Base-by-base conservation (phyloP, 1,139 yeast genomes). In the Casaregolazyma suthepensis region DNA sequence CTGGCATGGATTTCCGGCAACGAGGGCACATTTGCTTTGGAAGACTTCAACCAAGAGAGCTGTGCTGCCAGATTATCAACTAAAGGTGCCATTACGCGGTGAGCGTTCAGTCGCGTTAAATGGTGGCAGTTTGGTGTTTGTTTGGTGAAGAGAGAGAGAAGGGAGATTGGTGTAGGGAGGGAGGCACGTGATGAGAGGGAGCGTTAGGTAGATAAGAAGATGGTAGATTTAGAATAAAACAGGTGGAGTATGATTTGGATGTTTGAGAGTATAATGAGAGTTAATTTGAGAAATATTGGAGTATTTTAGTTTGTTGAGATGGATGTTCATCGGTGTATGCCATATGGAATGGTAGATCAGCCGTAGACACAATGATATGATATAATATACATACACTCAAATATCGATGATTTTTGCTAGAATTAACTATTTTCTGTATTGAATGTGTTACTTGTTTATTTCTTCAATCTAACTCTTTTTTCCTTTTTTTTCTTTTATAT, bases 31-130 rank as follows among this genome's bases (percentile, higher is more conserved):
- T 47, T 47, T 15, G 50, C 50, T 31, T 23, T 15, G 4, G 50
- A 47, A 20, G 26, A 18, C n/a, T 20, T 15, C 5, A 47, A 22
- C 50, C 50, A 47, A 12, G 35, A 26, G 20, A 47, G 10, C 22
- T 47, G 50, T 15, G 44, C 37, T 29, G 37, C 23, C 19, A 47
- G 45, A 26, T 47, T 47, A 31, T 47, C 44, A 29, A 26, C 45
- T 22, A 37, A 19, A 38, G 45, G n/a, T 26, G 17, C 45, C 50
- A 45, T 45, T 20, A 15, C 31, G 46, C 46, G 37, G 17, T 29
- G 19, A 26, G 20, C n/a, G n/a, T 26, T 26, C 29, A n/a, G 40
- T 35, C 40, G 40, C 17, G 40, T 35, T 12, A 35, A 15, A n/a
- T 35, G 40, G 17, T 35, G 40, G 13, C 9, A 35, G 5, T 35